A percentile compares a stretch with the other conserved stretches of the same genome.
phyloP scores from a whole-genome alignment of 805 yeast genomes.

The Candida vartiovaarae region DNA sequence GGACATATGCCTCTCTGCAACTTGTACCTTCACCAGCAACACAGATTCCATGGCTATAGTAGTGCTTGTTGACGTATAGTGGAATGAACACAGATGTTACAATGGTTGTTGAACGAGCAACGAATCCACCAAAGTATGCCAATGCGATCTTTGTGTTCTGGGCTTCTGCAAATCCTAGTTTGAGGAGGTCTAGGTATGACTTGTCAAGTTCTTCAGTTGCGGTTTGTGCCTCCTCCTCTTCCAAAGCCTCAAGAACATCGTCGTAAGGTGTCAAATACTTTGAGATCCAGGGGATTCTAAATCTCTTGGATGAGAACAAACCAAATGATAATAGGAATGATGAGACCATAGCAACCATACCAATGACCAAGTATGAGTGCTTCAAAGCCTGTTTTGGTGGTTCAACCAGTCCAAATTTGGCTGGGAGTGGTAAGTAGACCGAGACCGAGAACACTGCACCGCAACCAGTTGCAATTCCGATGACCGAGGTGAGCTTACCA shows the following conservation, averaged over 20 bases:
- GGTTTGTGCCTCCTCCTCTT: constrained; percentile 22
- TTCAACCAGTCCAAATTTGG: constrained; percentile 33
- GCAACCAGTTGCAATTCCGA: constrained; percentile 56
- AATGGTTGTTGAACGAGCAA: constrained; percentile 58
- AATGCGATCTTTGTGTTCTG: constrained; percentile 40
- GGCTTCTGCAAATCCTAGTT: constrained; percentile 42
- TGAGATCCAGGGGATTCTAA: constrained; percentile 21
- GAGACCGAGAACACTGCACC: constrained; percentile 64
- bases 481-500: constrained; percentile 52
- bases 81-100: constrained; percentile 56
- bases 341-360: constrained; percentile 31
- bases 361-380: constrained; percentile 43
- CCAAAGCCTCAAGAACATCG: constrained; percentile 27
- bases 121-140: constrained; percentile 55
- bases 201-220: constrained; percentile 3
- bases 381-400: constrained; percentile 39
- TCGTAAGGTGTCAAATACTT: constrained; percentile 23
- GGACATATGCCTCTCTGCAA: constrained; percentile 58
- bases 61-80: constrained; percentile 51
- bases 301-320: constrained; percentile 38
- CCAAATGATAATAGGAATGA: constrained; percentile 34
- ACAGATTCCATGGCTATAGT: constrained; percentile 44
- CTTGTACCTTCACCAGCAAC: constrained; percentile 27
- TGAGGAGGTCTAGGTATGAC: constrained; percentile 34
- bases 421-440: constrained; percentile 50